Evolutionary conservation across 225 moss, liverwort and hornwort species (phyloP).

Genomic region (Polytrichum formosum): DNA sequence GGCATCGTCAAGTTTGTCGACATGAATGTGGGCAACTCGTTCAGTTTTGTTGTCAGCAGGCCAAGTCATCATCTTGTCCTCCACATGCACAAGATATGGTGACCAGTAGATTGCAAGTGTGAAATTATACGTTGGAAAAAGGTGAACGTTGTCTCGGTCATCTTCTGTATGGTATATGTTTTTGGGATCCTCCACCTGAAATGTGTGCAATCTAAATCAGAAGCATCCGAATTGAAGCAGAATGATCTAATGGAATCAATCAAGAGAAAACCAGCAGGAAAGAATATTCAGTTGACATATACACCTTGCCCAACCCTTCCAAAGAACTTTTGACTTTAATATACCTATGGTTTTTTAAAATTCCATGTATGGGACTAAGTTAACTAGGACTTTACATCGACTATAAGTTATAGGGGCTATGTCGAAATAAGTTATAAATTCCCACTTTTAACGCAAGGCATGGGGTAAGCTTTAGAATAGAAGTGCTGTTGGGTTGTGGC

Average conservation of each 20-base stretch:
- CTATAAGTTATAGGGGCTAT: too few species aligned
- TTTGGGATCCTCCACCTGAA: slow-evolving; percentile 52
- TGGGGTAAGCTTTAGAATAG: too few species aligned
- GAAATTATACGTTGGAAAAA: slow-evolving; percentile 56
- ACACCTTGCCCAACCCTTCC: too few species aligned
- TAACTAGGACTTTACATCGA: too few species aligned
- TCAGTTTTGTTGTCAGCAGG: slow-evolving; percentile 23
- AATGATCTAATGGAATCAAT: background rate
- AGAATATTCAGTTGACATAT: too few species aligned
- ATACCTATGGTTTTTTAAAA: too few species aligned
- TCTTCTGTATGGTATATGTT: slow-evolving; percentile 21
- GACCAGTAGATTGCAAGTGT: slow-evolving; percentile 67
- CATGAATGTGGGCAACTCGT: slow-evolving; percentile 23
- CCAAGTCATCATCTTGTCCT: slow-evolving; percentile 17
- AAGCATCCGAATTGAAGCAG: background rate
- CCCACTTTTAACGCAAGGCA: too few species aligned
- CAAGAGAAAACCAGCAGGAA: too few species aligned
- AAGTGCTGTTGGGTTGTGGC: too few species aligned
- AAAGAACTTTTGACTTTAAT: too few species aligned
- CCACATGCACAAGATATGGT: slow-evolving; percentile 62
- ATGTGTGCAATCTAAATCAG: background rate
- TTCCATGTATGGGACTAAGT: too few species aligned
- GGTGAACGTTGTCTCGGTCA: slow-evolving; percentile 24
- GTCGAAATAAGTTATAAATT: too few species aligned
- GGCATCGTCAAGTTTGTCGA: slow-evolving; percentile 56